Conservation (phyloP, 73 alveolate genomes). For the Paramecium sonneborni region DNA sequence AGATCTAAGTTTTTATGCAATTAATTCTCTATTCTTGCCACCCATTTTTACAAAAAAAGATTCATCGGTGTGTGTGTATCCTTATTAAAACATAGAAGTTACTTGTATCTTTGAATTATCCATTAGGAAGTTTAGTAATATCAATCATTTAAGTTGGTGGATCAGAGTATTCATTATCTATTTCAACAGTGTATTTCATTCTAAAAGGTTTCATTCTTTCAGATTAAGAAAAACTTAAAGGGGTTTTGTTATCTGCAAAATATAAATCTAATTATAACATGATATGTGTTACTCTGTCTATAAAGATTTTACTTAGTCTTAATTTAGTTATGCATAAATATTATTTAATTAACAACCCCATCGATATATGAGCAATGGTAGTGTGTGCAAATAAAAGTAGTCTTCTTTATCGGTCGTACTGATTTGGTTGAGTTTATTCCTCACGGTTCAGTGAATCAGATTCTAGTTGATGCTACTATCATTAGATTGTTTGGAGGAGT, state of each 20-base stretch:
- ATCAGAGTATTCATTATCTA: constrained; percentile 9
- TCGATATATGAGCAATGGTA: constrained; percentile 31
- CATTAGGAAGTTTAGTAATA: constrained; percentile 45
- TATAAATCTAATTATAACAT: background rate
- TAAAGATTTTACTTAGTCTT: too few relatives aligned
- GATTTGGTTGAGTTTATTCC: constrained; percentile 2
- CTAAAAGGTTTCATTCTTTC: background rate
- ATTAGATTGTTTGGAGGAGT: background rate
- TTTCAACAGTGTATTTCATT: background rate
- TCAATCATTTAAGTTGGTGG: constrained; percentile 32
- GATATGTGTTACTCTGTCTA: too few relatives aligned
- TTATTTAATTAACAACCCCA: background rate
- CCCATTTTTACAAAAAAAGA: constrained; percentile 54
- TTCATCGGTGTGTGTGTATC: constrained; percentile 24
- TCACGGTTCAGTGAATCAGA: constrained; percentile 14
- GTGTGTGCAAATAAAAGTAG: background rate
- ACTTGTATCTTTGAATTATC: constrained; percentile 35
- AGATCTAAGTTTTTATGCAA: background rate
- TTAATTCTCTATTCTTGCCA: constrained; percentile 1
- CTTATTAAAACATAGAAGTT: background rate
- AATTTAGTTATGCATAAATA: background rate
- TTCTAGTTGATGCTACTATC: background rate
- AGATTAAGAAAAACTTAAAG: background rate
- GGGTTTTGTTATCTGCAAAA: background rate
- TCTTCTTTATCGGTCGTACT: constrained; percentile 27